Percentiles rank a stretch among this genome's conserved stretches.
phyloP scores from a whole-genome alignment of 1,139 yeast genomes.

The Sugiyamaella paludigena region DNA sequence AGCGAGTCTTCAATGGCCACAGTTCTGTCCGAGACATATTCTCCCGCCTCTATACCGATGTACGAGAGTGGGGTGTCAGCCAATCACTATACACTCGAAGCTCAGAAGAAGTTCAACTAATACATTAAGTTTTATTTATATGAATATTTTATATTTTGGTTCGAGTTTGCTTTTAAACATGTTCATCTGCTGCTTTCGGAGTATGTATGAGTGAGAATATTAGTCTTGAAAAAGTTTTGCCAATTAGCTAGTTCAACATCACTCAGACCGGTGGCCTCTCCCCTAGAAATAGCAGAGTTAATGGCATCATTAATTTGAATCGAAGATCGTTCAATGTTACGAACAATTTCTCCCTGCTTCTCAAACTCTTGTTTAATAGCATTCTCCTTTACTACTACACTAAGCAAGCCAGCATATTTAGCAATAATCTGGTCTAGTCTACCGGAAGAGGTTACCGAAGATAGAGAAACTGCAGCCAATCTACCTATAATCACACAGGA shows the following conservation, averaged over 20 bases:
- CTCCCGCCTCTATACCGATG: no score
- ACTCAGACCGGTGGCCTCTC: slow-evolving; percentile 20
- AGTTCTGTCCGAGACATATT: no score
- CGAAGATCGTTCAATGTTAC: slow-evolving; percentile 30
- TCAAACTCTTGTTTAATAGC: slow-evolving; percentile 54
- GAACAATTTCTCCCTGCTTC: slow-evolving; percentile 40
- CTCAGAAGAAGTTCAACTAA: no score
- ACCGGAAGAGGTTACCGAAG: slow-evolving; percentile 12
- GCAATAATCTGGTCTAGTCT: slow-evolving; percentile 33
- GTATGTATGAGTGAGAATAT: slow-evolving; percentile 1
- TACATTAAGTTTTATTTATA: no score
- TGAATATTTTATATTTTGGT: no score
- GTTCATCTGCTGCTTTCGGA: neutral
- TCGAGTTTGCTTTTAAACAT: no score
- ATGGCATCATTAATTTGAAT: slow-evolving; percentile 28
- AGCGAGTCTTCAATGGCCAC: no score
- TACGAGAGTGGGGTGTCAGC: no score
- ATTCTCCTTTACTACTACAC: slow-evolving; percentile 44
- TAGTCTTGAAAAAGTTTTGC: slow-evolving; percentile 17
- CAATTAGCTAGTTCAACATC: slow-evolving; percentile 28
- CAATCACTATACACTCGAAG: no score
- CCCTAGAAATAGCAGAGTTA: slow-evolving; percentile 12
- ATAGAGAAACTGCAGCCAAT: slow-evolving; percentile 34
- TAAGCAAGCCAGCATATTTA: slow-evolving; percentile 37
- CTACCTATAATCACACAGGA: slow-evolving; percentile 42